Conservation (phyloP, 2,329 filamentous ascomycete species). For the Monilinia polystroma region DNA sequence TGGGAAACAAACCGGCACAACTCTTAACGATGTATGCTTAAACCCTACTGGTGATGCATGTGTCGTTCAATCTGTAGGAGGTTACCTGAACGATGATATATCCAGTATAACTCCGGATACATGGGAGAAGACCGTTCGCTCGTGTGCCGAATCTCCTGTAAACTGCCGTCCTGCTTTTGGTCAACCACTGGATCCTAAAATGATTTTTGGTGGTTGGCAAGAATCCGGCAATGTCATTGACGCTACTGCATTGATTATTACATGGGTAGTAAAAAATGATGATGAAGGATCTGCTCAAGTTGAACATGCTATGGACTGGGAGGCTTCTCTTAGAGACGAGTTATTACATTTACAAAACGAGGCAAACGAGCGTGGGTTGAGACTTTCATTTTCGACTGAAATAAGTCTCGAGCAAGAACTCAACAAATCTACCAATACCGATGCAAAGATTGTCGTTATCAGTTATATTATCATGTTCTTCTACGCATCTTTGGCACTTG, state of each 20-base stretch:
- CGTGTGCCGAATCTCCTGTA: conserved; percentile 77
- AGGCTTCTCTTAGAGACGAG: conserved; percentile 71
- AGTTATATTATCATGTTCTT: conserved; percentile 99
- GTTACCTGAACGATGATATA: conserved; percentile 75
- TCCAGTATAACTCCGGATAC: conserved; percentile 57
- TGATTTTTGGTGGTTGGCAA: conserved; percentile 81
- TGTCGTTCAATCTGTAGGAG: conserved; percentile 88
- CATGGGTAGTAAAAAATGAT: conserved; percentile 92
- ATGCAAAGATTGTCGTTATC: conserved; percentile 93
- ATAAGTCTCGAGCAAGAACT: conserved; percentile 92
- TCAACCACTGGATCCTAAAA: conserved; percentile 80
- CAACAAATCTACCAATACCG: conserved; percentile 97
- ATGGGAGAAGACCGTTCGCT: conserved; percentile 71
- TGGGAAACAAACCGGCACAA: conserved; percentile 65
- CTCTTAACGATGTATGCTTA: conserved; percentile 84
- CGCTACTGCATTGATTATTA: conserved; percentile 78
- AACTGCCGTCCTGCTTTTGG: conserved; percentile 84
- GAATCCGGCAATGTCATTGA: conserved; percentile 64
- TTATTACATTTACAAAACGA: conserved; percentile 78
- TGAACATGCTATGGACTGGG: conserved; percentile 82
- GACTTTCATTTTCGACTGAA: conserved; percentile 92
- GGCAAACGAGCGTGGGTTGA: conserved; percentile 72
- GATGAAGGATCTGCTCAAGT: conserved; percentile 70
- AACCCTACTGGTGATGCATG: conserved; percentile 89
- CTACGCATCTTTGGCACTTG: conserved; percentile 89